Evolutionary conservation across 1,284 basidiomycete genomes (phyloP).

Genomic region (Boletellus sp.): DNA sequence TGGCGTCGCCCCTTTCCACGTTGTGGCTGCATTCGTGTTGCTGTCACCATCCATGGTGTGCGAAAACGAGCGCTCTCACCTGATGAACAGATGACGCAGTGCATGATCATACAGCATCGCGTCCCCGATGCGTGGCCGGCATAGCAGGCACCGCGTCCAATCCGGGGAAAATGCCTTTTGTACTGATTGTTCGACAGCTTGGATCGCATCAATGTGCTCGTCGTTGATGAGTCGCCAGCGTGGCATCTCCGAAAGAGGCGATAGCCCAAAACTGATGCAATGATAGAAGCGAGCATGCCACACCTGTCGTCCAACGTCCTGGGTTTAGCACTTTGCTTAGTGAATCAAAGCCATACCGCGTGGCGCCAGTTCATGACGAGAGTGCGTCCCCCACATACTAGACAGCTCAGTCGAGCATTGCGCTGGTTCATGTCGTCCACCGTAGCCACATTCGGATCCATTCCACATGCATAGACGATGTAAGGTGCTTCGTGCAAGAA

Average conservation of each 20-base stretch:
- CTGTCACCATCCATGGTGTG: not conserved
- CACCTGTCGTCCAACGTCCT: conserved; percentile 7
- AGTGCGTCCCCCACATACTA: conserved; percentile 3
- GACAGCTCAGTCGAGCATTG: conserved; percentile 18
- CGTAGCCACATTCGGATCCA: conserved; percentile 21
- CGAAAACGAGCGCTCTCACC: conserved; percentile 5
- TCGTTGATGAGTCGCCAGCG: conserved; percentile 16
- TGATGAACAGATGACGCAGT: conserved; percentile 1
- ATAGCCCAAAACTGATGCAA: conserved; percentile 4
- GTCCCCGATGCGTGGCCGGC: conserved; percentile 12
- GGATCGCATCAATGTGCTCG: conserved; percentile 12
- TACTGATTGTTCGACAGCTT: conserved; percentile 8
- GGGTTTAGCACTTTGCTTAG: not conserved
- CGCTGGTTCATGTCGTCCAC: conserved; percentile 20
- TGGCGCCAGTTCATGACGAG: conserved; percentile 16
- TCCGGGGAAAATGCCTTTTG: conserved; percentile 6
- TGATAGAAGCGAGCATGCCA: conserved; percentile 13
- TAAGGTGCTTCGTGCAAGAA: conserved; percentile 14
- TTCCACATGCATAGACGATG: conserved; percentile 12
- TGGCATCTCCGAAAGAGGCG: conserved; percentile 3
- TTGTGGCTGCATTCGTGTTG: conserved; percentile 9
- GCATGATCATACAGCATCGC: conserved; percentile 1
- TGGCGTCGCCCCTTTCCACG: conserved; percentile 4
- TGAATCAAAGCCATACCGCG: conserved; percentile 10
- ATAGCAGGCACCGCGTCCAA: conserved; percentile 15